These are phyloP conservation scores for Pestalotiopsis sp. DNA, from an alignment of 2,329 filamentous ascomycete species.

Conservation along the genomic window DNA sequence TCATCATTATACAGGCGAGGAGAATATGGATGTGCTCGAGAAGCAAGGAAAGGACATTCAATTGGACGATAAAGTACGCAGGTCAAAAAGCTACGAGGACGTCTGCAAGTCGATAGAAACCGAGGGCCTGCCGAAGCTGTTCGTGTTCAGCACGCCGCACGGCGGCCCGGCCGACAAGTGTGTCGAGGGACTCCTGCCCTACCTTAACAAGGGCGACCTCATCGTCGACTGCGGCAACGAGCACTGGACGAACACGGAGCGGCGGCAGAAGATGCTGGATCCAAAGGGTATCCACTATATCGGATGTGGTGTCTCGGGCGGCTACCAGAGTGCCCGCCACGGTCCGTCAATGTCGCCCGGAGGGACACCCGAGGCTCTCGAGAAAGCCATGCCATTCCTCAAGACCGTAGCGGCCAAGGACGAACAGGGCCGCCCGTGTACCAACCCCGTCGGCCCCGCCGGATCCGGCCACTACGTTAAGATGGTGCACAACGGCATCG, in stretches of 20 bases:
- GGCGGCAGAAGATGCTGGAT: constrained; percentile 59
- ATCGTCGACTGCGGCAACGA: constrained; percentile 73
- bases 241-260: constrained; percentile 65
- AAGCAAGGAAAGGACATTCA: constrained; percentile 31
- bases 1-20: constrained; percentile 25
- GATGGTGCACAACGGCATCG: constrained; percentile 77
- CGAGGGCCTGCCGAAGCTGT: constrained; percentile 43
- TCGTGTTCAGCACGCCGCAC: constrained; percentile 56
- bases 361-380: constrained; percentile 58
- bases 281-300: constrained; percentile 65
- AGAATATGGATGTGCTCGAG: constrained; percentile 47
- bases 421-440: constrained; percentile 59
- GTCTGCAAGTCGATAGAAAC: constrained; percentile 48
- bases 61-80: constrained; percentile 30
- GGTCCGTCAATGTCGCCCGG: constrained; percentile 71
- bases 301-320: constrained; percentile 69
- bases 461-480: constrained; percentile 74
- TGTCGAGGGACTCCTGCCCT: constrained; percentile 39
- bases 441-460: constrained; percentile 60
- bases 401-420: constrained; percentile 66
- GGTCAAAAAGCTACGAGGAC: constrained; percentile 46
- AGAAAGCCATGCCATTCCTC: constrained; percentile 63
- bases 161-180: constrained; percentile 40
- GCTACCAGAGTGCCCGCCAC: constrained; percentile 67
- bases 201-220: constrained; percentile 63